Conservation (phyloP, 495 filamentous ascomycete genomes). For the Xylaria sp. region DNA sequence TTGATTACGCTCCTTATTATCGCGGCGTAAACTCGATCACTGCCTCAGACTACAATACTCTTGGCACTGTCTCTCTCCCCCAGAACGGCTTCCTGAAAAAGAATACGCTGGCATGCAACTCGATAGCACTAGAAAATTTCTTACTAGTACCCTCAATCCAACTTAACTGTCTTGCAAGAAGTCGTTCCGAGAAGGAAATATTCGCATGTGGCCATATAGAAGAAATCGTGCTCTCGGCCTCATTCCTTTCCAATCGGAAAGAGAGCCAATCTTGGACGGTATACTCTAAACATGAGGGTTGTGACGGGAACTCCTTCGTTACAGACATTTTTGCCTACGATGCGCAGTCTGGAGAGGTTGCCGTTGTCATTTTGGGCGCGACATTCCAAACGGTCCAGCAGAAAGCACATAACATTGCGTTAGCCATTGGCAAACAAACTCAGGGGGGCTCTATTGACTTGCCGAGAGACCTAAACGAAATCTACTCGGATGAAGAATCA, state of each 20-base stretch:
- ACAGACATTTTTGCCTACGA: conserved; percentile 51
- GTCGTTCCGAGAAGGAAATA: neutral
- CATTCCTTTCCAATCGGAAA: conserved; percentile 18
- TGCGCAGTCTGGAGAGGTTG: conserved; percentile 19
- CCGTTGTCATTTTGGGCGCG: conserved; percentile 42
- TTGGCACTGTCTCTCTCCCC: conserved; percentile 32
- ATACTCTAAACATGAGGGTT: conserved; percentile 34
- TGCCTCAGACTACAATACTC: conserved; percentile 40
- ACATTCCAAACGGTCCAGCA: conserved; percentile 31
- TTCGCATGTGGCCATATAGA: neutral
- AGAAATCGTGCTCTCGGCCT: conserved; percentile 6
- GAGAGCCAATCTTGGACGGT: conserved; percentile 30
- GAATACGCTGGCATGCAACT: neutral
- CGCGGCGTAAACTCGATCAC: conserved; percentile 43
- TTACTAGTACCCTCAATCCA: neutral
- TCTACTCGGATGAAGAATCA: conserved; percentile 14
- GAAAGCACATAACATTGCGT: neutral
- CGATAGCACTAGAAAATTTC: conserved; percentile 4
- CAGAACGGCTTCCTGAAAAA: neutral
- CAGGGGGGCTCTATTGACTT: neutral
- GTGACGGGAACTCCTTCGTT: conserved; percentile 29
- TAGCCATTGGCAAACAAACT: neutral
- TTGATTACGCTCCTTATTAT: conserved; percentile 47
- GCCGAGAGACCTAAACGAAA: neutral
- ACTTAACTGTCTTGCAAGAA: conserved; percentile 6